Base-by-base conservation (phyloP, 495 filamentous ascomycete genomes). In the Penicillium ucsense region DNA sequence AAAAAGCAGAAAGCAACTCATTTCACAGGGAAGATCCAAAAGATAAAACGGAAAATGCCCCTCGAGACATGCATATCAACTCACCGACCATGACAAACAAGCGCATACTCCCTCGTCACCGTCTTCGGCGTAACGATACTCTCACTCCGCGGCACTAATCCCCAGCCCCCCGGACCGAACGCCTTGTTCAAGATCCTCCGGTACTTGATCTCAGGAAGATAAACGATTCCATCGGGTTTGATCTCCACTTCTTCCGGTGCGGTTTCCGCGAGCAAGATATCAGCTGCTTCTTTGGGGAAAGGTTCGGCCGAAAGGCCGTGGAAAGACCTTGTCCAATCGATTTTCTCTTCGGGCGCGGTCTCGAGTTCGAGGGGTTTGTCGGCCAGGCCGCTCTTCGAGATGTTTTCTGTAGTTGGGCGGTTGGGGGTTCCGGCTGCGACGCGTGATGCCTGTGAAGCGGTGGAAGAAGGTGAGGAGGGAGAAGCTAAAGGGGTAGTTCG, bases 131-230 rank as follows among this genome's bases (percentile, higher is more conserved):
- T 92, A 4, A 98, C 88, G 39, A 90, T 88, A 49, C 89, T 84
- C 73, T 95, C 89, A 9, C 91, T 86, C 20, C 92, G 69, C 11
- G 92, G 92, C 37, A 87, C 92, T 35, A 98, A 66, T 2, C 92
- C 94, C 92, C 92, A 98, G 2, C 84, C 92, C 3, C 94, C 94
- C 3, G 92, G 92, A 0, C 92, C 92, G 67, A 98, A 98, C 0
- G 92, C 89, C 35, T 70, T 61, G 60, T 96, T 96, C 53, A 98
- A 67, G 48, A 96, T 95, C 35, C 92, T 75, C 27, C 92, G 75
- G 67, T 98, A 98, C 66, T 98, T 98, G 72, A 98, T 98, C 77
- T 98, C 92, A 9, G 92, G 92, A 46, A 98, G 75, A 62, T 96
- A 98, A 41, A 96, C 72, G 55, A 98, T 94, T 31, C 92, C 92